Evolutionary conservation across 1,284 basidiomycete species (phyloP).

Genomic region (Coriolopsis trogii): DNA sequence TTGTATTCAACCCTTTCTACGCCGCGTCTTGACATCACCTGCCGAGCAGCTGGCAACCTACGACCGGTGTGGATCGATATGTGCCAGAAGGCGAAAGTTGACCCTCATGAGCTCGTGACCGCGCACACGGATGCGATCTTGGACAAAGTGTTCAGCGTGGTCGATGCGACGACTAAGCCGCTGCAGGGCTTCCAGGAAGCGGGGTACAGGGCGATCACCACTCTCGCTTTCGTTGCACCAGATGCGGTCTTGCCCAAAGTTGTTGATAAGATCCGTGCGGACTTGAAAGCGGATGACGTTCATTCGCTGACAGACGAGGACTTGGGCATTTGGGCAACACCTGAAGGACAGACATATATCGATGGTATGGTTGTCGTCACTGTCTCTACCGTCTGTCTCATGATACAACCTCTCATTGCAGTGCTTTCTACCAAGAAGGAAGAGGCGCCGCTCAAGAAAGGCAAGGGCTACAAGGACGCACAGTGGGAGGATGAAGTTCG

Average conservation of each 20-base stretch:
- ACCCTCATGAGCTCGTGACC: constrained; percentile 67
- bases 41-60: constrained; percentile 54
- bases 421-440: constrained; percentile 66
- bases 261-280: constrained; percentile 64
- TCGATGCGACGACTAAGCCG: constrained; percentile 41
- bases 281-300: constrained; percentile 63
- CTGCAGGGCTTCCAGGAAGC: constrained; percentile 57
- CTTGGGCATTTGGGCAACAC: constrained; percentile 83
- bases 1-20: not conserved
- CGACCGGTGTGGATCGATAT: constrained; percentile 84
- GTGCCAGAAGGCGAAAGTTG: constrained; percentile 67
- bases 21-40: not conserved
- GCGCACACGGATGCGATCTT: constrained; percentile 54
- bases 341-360: constrained; percentile 76
- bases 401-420: constrained; percentile 31
- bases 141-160: constrained; percentile 49
- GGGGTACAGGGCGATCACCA: constrained; percentile 74
- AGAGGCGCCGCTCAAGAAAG: constrained; percentile 63
- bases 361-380: constrained; percentile 61
- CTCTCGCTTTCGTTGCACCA: constrained; percentile 81
- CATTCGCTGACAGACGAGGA: constrained; percentile 73
- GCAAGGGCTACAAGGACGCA: constrained; percentile 85
- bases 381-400: not conserved
- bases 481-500: constrained; percentile 95
- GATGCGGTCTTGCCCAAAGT: constrained; percentile 66